These are phyloP conservation scores for Fallopia convolvulus DNA, from an alignment of 148 eudicot genomes.

Conservation along the genomic window DNA sequence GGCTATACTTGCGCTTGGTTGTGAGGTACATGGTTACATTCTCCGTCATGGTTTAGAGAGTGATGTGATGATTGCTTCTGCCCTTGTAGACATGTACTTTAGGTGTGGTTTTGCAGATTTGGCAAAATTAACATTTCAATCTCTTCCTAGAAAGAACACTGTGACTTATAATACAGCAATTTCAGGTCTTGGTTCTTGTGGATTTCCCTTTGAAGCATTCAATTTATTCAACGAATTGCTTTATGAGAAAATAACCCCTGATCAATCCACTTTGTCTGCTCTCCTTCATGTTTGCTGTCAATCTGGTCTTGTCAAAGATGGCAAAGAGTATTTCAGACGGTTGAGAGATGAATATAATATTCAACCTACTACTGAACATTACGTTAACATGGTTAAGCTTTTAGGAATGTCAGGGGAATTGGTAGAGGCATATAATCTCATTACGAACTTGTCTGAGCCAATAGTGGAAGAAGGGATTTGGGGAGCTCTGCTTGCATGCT, in stretches of 20 bases:
- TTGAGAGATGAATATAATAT: constrained; percentile 62
- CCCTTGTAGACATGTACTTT: constrained; percentile 77
- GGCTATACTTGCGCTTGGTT: constrained; percentile 41
- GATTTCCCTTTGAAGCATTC: constrained; percentile 49
- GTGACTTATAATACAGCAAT: constrained; percentile 61
- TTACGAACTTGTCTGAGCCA: constrained; percentile 38
- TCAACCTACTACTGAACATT: constrained; percentile 56
- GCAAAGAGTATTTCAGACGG: constrained; percentile 33
- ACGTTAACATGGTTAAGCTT: constrained; percentile 67
- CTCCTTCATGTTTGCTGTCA: constrained; percentile 76
- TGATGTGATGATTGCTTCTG: constrained; percentile 51
- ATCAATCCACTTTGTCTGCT: constrained; percentile 63
- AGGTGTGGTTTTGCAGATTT: constrained; percentile 67
- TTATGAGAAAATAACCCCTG: constrained; percentile 41
- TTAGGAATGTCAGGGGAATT: constrained; percentile 69
- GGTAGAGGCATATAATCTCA: constrained; percentile 55
- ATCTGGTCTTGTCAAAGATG: constrained; percentile 59
- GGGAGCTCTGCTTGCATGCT: constrained; percentile 86
- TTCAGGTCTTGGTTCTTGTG: constrained; percentile 58
- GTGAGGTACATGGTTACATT: constrained; percentile 64
- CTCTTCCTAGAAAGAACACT: constrained; percentile 29
- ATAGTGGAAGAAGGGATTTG: constrained; percentile 53
- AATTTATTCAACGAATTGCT: constrained; percentile 35
- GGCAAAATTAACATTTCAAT: constrained; percentile 38
- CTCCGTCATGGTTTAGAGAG: constrained; percentile 41